Evolutionary conservation across 345 rosid genomes (phyloP).

Genomic region (Eucalyptus sideroxylon): DNA sequence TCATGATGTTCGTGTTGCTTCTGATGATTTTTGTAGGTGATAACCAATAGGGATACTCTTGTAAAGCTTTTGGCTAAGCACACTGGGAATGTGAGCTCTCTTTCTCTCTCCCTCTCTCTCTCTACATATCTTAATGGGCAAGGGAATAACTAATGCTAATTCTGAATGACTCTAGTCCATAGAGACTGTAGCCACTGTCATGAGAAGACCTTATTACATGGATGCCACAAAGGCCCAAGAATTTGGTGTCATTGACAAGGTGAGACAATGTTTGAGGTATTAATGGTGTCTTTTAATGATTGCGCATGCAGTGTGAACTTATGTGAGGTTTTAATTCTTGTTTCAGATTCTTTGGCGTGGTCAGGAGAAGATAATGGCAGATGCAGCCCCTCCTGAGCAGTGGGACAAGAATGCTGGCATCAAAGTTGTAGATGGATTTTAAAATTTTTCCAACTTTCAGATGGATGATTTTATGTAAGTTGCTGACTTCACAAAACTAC

Average conservation of each 20-base stretch:
- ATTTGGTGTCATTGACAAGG: conserved; percentile 86
- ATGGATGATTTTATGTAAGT: not conserved
- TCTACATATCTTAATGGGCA: not conserved
- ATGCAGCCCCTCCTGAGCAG: conserved; percentile 55
- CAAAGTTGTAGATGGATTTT: conserved; percentile 20
- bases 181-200: conserved; percentile 53
- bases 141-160: not conserved
- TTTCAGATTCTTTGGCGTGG: conserved; percentile 72
- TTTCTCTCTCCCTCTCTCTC: not conserved
- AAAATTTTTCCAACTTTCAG: not conserved
- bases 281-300: not conserved
- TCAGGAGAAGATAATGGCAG: conserved; percentile 57
- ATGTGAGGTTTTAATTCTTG: not conserved
- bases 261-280: conserved; percentile 1
- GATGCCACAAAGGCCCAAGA: conserved; percentile 62
- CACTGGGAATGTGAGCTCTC: conserved; percentile 63
- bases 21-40: conserved; percentile 32
- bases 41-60: conserved; percentile 53
- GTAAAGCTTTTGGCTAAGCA: conserved; percentile 77
- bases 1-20: not conserved
- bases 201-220: conserved; percentile 68
- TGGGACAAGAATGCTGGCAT: conserved; percentile 65
- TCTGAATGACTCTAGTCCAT: conserved; percentile 28
- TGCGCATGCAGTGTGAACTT: not conserved
- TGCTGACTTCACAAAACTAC: not conserved